These are phyloP conservation scores for Wickerhamomyces hampshirensis DNA, from an alignment of 805 yeast genomes.

Conservation along the genomic window DNA sequence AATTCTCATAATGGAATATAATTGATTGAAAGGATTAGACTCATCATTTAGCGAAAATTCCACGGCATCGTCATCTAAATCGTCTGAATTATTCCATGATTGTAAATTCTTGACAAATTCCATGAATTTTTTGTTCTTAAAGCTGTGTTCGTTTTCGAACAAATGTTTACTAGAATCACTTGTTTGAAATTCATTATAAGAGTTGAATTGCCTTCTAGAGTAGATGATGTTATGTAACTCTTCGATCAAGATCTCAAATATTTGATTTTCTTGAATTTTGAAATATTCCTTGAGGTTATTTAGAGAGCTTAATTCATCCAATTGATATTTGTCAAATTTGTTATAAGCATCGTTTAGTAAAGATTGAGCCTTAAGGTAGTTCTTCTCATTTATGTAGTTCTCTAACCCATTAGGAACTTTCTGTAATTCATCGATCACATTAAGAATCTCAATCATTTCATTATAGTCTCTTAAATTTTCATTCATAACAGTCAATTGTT, in stretches of 20 bases:
- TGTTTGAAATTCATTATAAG: constrained; percentile 13
- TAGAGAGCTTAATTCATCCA: constrained; percentile 58
- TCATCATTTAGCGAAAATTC: constrained; percentile 30
- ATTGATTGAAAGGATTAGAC: constrained; percentile 48
- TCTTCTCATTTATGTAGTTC: constrained; percentile 59
- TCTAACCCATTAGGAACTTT: constrained; percentile 62
- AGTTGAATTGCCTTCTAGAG: constrained; percentile 35
- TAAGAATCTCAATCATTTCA: constrained; percentile 66
- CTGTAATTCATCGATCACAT: constrained; percentile 57
- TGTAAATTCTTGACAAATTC: constrained; percentile 14
- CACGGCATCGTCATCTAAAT: constrained; percentile 19
- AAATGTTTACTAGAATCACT: not conserved
- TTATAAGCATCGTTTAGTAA: constrained; percentile 42
- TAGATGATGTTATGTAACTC: constrained; percentile 71
- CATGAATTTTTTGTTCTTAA: not conserved
- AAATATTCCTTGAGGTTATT: constrained; percentile 45
- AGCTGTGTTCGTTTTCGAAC: not conserved
- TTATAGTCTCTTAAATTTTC: constrained; percentile 56
- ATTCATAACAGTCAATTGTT: constrained; percentile 35
- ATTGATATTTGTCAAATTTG: constrained; percentile 43
- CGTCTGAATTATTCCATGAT: constrained; percentile 27
- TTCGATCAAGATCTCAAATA: constrained; percentile 71
- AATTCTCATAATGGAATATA: constrained; percentile 48
- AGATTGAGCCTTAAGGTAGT: constrained; percentile 60
- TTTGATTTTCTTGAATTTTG: constrained; percentile 49